Evolutionary conservation across 352 stramenopile species (phyloP), one percentile per base, ranked within the genome.

Genomic region (Halophytophthora polymorphica): DNA sequence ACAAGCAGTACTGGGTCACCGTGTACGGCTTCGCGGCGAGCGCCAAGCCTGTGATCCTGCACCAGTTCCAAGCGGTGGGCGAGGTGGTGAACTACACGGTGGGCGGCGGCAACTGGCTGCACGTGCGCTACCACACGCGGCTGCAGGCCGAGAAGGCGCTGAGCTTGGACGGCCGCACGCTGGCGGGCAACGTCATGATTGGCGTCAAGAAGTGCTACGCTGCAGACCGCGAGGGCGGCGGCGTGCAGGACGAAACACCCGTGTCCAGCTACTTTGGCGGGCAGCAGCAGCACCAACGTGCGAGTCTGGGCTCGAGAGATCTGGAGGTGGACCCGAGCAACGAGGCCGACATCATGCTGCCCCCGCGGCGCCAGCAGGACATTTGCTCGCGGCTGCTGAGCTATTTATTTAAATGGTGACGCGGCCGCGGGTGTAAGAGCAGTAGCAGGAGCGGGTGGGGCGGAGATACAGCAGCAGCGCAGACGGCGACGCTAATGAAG

Each of bases 351-450:
- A 84, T 93, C 35, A 88, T 93, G 80, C 74, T 91, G n/a, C 75
- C 83, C 25, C 77, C 83, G 7, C 71, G 64, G 11, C 80, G 80
- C 42, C 80, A 58, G 22, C 68, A 86, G 54, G 76, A 93, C 53
- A 65, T 93, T 66, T 93, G 83, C 74, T 93, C 83, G 38, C 76
- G 83, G 11, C 53, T 93, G 50, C 59, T 91, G 45, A 75, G 66
- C 56, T 93, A 87, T 66, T 64, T 93, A 77, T 93, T 93, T 84
- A 90, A 90, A 45, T 86, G 80, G 79, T 92, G 56, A 77, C 19
- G 50, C 19, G 18, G 17, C 17, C 50, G 39, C 36, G 18, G 25
- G 34, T 56, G 5, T n/a, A n/a, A n/a, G n/a, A n/a, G n/a, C n/a
- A n/a, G n/a, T n/a, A n/a, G n/a, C n/a, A n/a, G n/a, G n/a, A n/a